phyloP scores from a whole-genome alignment of 179 eudicot genomes.

The Carnegiea gigantea region DNA sequence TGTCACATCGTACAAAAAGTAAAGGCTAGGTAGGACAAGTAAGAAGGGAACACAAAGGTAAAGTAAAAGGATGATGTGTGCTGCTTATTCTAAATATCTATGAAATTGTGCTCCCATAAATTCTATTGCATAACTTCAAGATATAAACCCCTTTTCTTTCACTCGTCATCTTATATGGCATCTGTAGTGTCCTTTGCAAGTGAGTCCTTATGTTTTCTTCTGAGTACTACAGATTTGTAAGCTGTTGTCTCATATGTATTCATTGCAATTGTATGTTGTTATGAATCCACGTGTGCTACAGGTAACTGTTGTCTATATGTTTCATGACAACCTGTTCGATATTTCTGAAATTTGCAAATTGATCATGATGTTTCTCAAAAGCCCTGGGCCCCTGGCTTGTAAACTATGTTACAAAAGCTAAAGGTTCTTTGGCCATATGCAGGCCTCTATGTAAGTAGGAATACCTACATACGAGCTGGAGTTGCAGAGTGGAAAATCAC shows the following conservation, averaged over 20 bases:
- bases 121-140: not conserved
- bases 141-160: not conserved
- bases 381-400: constrained; percentile 6
- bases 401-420: not conserved
- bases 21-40: not conserved
- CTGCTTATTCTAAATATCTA: not conserved
- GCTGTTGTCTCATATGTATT: too few relatives aligned
- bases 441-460: constrained; percentile 93
- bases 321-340: not conserved
- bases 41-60: not conserved
- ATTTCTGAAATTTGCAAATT: constrained; percentile 1
- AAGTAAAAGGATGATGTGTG: not conserved
- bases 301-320: not conserved
- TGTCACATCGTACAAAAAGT: not conserved
- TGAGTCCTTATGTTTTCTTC: not conserved
- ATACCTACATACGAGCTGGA: constrained; percentile 89
- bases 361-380: not conserved
- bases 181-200: not conserved
- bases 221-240: too few relatives aligned
- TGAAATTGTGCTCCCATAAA: not conserved
- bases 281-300: too few relatives aligned
- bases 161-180: not conserved
- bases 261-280: too few relatives aligned
- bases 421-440: constrained; percentile 16
- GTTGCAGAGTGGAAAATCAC: constrained; percentile 86